A percentile compares a stretch with the other conserved stretches of the same genome.
Conservation (phyloP, 371 early-diverging fungal genomes). For the Capniomyces stellatus region DNA sequence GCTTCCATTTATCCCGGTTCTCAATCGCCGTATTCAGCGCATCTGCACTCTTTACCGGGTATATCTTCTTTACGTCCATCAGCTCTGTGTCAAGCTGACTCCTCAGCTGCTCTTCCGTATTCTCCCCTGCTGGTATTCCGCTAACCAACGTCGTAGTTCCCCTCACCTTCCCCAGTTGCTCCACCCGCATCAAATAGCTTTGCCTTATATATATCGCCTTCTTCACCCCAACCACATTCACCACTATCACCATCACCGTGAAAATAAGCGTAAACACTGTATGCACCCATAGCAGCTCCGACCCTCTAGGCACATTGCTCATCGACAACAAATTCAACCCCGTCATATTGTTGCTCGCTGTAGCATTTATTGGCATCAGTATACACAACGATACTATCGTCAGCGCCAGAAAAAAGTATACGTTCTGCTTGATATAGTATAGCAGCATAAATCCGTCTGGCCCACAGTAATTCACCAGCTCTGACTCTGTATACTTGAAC, state of each 20-base stretch:
- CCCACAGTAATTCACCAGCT: conserved; percentile 1
- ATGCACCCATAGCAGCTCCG: conserved; percentile 5
- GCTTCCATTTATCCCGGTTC: not conserved
- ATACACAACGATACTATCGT: not conserved
- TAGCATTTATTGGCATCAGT: conserved; percentile 4
- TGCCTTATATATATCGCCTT: not conserved
- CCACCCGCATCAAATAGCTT: not conserved
- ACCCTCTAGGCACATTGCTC: not conserved
- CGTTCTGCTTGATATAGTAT: not conserved
- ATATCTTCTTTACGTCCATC: not conserved
- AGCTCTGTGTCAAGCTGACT: not conserved
- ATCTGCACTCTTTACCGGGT: not conserved
- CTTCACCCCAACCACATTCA: not conserved
- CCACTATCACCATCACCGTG: not conserved
- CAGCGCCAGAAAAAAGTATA: not conserved
- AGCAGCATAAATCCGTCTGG: conserved; percentile 4
- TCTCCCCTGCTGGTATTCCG: conserved; percentile 2
- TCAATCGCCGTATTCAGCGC: not conserved
- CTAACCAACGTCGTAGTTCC: not conserved
- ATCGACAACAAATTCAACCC: conserved; percentile 2
- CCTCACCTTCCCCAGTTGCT: not conserved
- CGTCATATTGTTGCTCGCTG: not conserved
- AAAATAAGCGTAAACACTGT: conserved; percentile 1
- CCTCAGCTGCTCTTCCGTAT: not conserved
- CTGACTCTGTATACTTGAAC: not conserved